Evolutionary conservation across 192 early-diverging fungal species (phyloP).

Genomic region (Mortierella alpina): DNA sequence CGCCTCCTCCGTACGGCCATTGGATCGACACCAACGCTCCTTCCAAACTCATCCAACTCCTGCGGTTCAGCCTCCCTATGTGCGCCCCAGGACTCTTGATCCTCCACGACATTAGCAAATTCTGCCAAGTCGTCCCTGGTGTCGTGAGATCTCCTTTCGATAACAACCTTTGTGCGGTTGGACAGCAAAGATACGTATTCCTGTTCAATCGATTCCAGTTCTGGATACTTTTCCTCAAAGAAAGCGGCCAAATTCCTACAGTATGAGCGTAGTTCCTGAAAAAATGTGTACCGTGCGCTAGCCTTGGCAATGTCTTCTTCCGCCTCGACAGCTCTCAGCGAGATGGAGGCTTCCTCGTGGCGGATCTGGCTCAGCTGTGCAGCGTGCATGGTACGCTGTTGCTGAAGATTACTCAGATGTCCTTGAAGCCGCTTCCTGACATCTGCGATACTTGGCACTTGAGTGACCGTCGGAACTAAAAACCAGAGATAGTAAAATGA

Average conservation of each 20-base stretch:
- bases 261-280: slow-evolving; percentile 59
- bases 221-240: slow-evolving; percentile 67
- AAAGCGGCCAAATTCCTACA: slow-evolving; percentile 63
- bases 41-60: slow-evolving; percentile 60
- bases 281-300: slow-evolving; percentile 63
- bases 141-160: slow-evolving; percentile 49
- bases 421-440: slow-evolving; percentile 44
- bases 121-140: slow-evolving; percentile 55
- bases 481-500: not conserved
- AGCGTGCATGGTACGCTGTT: slow-evolving; percentile 38
- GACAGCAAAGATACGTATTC: slow-evolving; percentile 53
- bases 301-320: slow-evolving; percentile 53
- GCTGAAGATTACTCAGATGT: slow-evolving; percentile 36
- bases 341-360: slow-evolving; percentile 39
- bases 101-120: slow-evolving; percentile 51
- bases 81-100: slow-evolving; percentile 2
- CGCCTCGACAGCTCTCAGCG: slow-evolving; percentile 36
- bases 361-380: slow-evolving; percentile 54
- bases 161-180: slow-evolving; percentile 38
- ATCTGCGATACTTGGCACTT: slow-evolving; percentile 54
- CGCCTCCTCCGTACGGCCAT: slow-evolving; percentile 34
- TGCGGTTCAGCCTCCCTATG: slow-evolving; percentile 3
- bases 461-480: slow-evolving; percentile 56
- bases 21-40: slow-evolving; percentile 40
- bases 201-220: slow-evolving; percentile 62